phyloP scores from a whole-genome alignment of 805 yeast genomes.

The Metschnikowia chrysomelidarum region DNA sequence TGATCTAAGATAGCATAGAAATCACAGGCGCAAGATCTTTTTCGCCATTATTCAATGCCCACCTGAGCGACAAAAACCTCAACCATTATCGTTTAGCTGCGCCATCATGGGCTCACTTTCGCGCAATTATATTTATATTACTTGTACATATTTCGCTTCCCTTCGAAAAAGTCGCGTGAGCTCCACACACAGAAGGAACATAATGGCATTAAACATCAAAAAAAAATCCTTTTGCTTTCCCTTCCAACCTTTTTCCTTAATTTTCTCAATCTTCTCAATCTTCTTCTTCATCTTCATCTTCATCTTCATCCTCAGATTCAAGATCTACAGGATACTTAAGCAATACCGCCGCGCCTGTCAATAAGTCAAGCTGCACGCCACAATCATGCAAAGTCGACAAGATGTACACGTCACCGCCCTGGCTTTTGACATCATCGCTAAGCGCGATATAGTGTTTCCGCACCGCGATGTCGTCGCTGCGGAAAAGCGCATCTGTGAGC shows the following conservation, averaged over 20 bases:
- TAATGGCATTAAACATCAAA: too few species aligned
- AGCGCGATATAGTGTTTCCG: conserved; percentile 69
- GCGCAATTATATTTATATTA: too few species aligned
- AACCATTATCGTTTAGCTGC: too few species aligned
- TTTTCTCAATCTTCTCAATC: conserved; percentile 1
- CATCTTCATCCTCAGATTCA: conserved; percentile 57
- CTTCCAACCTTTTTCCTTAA: neutral
- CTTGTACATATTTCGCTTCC: too few species aligned
- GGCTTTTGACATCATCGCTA: conserved; percentile 61
- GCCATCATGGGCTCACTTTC: too few species aligned
- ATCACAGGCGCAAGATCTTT: too few species aligned
- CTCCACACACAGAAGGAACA: too few species aligned
- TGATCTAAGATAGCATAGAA: too few species aligned
- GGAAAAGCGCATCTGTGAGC: conserved; percentile 76
- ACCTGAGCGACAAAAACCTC: too few species aligned
- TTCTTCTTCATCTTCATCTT: conserved; percentile 32
- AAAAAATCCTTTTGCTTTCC: neutral
- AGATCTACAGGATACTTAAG: conserved; percentile 82
- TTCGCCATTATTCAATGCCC: too few species aligned
- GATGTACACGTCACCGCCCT: conserved; percentile 75
- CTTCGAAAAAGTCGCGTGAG: too few species aligned
- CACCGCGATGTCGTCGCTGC: conserved; percentile 67
- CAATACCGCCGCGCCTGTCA: conserved; percentile 90
- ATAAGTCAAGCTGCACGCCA: conserved; percentile 83
- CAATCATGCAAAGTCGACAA: conserved; percentile 85